Conservation (phyloP, 2,329 filamentous ascomycete genomes). For the Xylogone sp. region DNA sequence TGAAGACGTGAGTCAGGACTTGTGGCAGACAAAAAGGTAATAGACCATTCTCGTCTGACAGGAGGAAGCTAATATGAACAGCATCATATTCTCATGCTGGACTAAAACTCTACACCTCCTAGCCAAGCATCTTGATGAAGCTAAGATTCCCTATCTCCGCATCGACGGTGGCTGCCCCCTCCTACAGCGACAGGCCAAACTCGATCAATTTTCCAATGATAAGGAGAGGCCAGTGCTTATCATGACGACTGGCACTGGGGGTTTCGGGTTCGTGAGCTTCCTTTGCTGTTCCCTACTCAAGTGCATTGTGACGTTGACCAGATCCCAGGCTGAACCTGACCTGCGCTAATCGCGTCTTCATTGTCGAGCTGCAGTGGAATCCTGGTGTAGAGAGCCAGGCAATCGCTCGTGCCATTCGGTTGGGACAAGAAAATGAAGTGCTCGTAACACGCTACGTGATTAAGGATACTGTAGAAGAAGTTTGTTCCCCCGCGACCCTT, state of each 20-base stretch:
- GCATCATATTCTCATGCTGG: constrained; percentile 14
- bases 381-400: constrained; percentile 26
- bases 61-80: too few species aligned
- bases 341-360: constrained; percentile 16
- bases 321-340: constrained; percentile 14
- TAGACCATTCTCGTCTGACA: too few species aligned
- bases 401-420: constrained; percentile 18
- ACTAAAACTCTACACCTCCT: constrained; percentile 10
- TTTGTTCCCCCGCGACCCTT: too few species aligned
- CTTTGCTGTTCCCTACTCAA: too few species aligned
- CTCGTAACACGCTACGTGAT: constrained; percentile 24
- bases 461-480: constrained; percentile 22
- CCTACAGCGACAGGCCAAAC: too few species aligned
- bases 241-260: not conserved
- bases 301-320: too few species aligned
- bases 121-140: constrained; percentile 2
- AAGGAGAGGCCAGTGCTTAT: constrained; percentile 7
- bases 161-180: too few species aligned
- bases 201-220: constrained; percentile 7
- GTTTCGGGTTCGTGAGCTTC: too few species aligned
- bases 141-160: too few species aligned
- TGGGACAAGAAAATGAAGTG: constrained; percentile 21
- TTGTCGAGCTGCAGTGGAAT: constrained; percentile 29
- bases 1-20: too few species aligned
- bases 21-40: too few species aligned